phyloP scores from a whole-genome alignment of 805 yeast species.

The Kregervanrija delftensis region DNA sequence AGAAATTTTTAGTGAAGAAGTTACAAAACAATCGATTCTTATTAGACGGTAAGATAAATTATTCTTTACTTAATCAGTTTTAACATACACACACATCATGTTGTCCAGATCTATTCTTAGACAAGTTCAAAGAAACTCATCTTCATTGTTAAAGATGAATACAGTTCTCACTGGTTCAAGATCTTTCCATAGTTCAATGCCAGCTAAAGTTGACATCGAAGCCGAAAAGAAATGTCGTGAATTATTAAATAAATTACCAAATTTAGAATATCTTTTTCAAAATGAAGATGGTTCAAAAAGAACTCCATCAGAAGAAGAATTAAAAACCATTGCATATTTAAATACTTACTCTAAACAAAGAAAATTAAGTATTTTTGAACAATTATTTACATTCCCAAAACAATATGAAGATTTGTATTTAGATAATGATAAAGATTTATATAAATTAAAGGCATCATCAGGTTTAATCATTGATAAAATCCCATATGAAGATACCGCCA shows the following conservation, averaged over 20 bases:
- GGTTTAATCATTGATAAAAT: slow-evolving; percentile 74
- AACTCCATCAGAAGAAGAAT: slow-evolving; percentile 61
- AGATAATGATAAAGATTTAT: slow-evolving; percentile 57
- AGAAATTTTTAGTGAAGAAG: no score
- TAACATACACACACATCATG: slow-evolving; percentile 1
- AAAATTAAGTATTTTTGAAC: slow-evolving; percentile 43
- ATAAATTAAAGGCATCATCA: slow-evolving; percentile 48
- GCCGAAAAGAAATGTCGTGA: slow-evolving; percentile 55
- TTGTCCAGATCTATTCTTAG: slow-evolving; percentile 7
- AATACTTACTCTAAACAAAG: slow-evolving; percentile 53
- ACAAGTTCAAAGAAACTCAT: slow-evolving; percentile 1
- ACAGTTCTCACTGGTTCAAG: slow-evolving; percentile 4
- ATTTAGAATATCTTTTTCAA: slow-evolving; percentile 59
- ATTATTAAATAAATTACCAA: slow-evolving; percentile 55
- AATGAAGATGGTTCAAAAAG: slow-evolving; percentile 73
- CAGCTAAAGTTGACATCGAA: slow-evolving; percentile 11
- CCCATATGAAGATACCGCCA: slow-evolving; percentile 72
- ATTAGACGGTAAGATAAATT: no score
- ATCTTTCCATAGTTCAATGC: slow-evolving; percentile 5
- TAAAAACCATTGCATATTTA: slow-evolving; percentile 65
- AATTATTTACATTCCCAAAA: slow-evolving; percentile 38
- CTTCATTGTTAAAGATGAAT: neutral
- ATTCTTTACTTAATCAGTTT: no score
- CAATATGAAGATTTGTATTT: slow-evolving; percentile 47
- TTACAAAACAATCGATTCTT: no score